Conservation (phyloP, 352 stramenopile genomes). For the Blastocystis sp. region DNA sequence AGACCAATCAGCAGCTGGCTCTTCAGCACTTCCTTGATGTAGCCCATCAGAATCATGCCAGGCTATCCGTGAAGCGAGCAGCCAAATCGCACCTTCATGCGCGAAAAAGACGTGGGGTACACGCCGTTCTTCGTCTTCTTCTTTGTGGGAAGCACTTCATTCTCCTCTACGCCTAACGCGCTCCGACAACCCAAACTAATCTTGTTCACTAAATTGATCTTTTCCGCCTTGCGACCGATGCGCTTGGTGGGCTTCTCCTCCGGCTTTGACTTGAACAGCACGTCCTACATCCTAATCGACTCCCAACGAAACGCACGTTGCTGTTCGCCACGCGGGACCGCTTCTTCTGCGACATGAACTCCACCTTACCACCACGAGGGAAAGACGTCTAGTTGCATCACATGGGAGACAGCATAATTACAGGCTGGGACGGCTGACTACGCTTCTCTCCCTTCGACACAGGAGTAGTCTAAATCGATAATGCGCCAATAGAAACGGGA, state of each 20-base stretch:
- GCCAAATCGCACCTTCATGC: constrained; percentile 11
- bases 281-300: constrained; percentile 4
- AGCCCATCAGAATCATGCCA: constrained; percentile 53
- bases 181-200: not conserved
- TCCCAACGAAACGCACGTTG: not conserved
- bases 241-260: not conserved
- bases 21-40: constrained; percentile 16
- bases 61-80: not conserved
- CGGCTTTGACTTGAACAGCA: constrained; percentile 37
- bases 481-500: not conserved
- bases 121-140: not conserved
- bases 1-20: constrained; percentile 34
- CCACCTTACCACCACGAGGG: constrained; percentile 61
- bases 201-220: constrained; percentile 42
- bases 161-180: constrained; percentile 50
- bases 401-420: not conserved
- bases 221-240: not conserved
- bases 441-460: constrained; percentile 48
- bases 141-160: constrained; percentile 33
- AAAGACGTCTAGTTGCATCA: constrained; percentile 23
- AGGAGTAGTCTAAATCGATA: constrained; percentile 16
- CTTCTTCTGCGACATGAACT: constrained; percentile 28
- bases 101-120: constrained; percentile 10
- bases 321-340: constrained; percentile 31
- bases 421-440: not conserved